Conservation (phyloP, 495 filamentous ascomycete genomes). For the Rhypophila decipiens region DNA sequence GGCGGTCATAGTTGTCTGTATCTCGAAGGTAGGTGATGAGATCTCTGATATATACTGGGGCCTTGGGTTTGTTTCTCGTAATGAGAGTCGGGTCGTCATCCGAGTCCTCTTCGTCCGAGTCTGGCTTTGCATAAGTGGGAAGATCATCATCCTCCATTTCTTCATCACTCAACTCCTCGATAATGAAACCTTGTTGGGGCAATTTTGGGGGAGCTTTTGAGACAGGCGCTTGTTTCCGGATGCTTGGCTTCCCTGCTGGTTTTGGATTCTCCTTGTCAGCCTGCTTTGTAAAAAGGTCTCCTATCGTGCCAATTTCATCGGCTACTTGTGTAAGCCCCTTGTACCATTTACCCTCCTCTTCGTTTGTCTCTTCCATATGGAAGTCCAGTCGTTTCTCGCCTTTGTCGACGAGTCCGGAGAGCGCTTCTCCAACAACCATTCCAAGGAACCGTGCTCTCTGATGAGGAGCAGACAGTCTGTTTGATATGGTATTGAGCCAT, state of each 20-base stretch:
- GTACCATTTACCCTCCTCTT: slow-evolving; percentile 72
- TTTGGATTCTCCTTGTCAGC: no score
- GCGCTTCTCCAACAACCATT: slow-evolving; percentile 77
- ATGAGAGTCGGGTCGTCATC: slow-evolving; percentile 88
- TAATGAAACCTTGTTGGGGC: slow-evolving; percentile 41
- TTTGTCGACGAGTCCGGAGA: slow-evolving; percentile 76
- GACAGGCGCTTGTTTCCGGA: slow-evolving; percentile 13
- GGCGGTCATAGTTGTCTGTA: slow-evolving; percentile 74
- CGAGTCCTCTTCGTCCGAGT: slow-evolving; percentile 85
- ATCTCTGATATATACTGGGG: slow-evolving; percentile 90
- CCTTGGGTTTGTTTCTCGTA: slow-evolving; percentile 69
- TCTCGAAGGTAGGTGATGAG: slow-evolving; percentile 73
- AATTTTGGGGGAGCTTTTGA: slow-evolving; percentile 18
- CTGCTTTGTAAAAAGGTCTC: no score
- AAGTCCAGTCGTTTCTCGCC: slow-evolving; percentile 70
- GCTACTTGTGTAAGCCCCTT: slow-evolving; percentile 54
- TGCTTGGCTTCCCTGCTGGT: no score
- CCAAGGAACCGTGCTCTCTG: slow-evolving; percentile 73
- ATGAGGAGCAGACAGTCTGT: slow-evolving; percentile 73
- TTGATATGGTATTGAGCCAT: slow-evolving; percentile 76
- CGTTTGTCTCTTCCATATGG: slow-evolving; percentile 70
- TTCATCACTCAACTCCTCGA: slow-evolving; percentile 62
- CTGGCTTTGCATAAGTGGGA: slow-evolving; percentile 79
- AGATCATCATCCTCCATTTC: slow-evolving; percentile 65
- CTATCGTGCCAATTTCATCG: slow-evolving; percentile 59